Evolutionary conservation across 352 stramenopile species (phyloP), one percentile per base, ranked within the genome.

Genomic region (Globisporangium cystogenes): DNA sequence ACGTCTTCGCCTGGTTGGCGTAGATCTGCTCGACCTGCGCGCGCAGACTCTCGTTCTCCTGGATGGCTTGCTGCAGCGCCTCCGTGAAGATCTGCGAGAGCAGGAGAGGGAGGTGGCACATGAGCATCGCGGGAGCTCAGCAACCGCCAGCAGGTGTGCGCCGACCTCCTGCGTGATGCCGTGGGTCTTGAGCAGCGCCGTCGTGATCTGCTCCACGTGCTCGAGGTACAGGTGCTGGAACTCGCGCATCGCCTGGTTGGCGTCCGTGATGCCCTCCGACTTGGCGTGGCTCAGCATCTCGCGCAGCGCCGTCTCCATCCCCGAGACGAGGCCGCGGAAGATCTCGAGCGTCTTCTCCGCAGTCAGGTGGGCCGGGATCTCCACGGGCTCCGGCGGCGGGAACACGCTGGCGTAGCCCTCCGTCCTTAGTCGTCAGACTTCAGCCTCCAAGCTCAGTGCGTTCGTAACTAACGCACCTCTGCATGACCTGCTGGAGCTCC

Each of bases 241-340:
- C 50, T 89, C 81, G 37, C 88, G 70, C 77, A 91, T 86, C 20
- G 80, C 81, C 47, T 83, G 76, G 42, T 53, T 49, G 2, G 65
- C 67, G 55, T 93, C 77, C 42, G 71, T 86, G 48, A 94, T 90
- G 18, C 83, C 83, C 29, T 91, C 79, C 35, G 64, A 57, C 40
- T 72, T 67, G 20, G 83, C 83, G 45, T 94, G 77, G 6, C 58
- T 53, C 51, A 94, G 71, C 73, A 86, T 89, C 41, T 90, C 81
- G 24, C 58, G 55, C 77, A 92, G 87, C n/a, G 83, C 83, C 47
- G 71, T 70, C 60, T 89, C 80, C 78, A 92, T 91, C 33, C 68
- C 76, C 50, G 75, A 72, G 39, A 89, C 74, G 44, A 94, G 73
- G 50, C 72, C 52, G 21, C 68, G 57, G 45, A 94, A 58, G 54